Evolutionary conservation across 2,329 filamentous ascomycete genomes (phyloP).

Genomic region (Madurella mycetomatis): DNA sequence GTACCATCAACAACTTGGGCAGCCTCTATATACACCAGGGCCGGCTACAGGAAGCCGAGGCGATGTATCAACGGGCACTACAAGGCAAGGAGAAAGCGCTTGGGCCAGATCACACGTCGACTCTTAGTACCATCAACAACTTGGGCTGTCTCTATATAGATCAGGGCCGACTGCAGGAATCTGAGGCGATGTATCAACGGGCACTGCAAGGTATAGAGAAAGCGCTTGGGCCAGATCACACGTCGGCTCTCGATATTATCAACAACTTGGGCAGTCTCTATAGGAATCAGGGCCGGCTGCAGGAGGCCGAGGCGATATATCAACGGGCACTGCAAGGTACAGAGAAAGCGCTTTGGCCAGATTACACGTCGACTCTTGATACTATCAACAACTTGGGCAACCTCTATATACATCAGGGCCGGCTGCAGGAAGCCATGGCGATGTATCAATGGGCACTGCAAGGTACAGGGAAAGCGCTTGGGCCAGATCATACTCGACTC

Average conservation of each 20-base stretch:
- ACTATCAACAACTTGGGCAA: conserved; percentile 5
- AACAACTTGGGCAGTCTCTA: conserved; percentile 8
- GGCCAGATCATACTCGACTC: no score
- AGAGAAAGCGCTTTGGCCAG: conserved; percentile 5
- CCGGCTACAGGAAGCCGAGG: conserved; percentile 8
- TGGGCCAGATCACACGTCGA: conserved; percentile 8
- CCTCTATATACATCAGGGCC: conserved; percentile 5
- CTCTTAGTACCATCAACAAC: conserved; percentile 7
- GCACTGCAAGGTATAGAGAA: conserved; percentile 8
- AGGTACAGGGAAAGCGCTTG: no score
- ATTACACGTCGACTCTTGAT: conserved; percentile 9
- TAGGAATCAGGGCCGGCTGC: conserved; percentile 3
- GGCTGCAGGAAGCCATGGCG: conserved; percentile 6
- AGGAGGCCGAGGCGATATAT: conserved; percentile 8
- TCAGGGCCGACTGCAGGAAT: conserved; percentile 6
- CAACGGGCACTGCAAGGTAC: conserved; percentile 7
- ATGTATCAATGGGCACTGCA: conserved; percentile 6
- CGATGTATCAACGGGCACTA: conserved; percentile 8
- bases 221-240: conserved; percentile 6
- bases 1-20: conserved; percentile 6
- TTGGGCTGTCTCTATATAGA: conserved; percentile 1
- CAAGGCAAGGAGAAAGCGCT: conserved; percentile 7
- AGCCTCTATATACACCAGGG: conserved; percentile 4
- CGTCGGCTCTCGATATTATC: conserved; percentile 5
- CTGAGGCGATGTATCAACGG: conserved; percentile 8